Evolutionary conservation across 1,139 yeast genomes (phyloP), one percentile per base, ranked within the genome.

Genomic region (Hemisphaericaspora subhashii): DNA sequence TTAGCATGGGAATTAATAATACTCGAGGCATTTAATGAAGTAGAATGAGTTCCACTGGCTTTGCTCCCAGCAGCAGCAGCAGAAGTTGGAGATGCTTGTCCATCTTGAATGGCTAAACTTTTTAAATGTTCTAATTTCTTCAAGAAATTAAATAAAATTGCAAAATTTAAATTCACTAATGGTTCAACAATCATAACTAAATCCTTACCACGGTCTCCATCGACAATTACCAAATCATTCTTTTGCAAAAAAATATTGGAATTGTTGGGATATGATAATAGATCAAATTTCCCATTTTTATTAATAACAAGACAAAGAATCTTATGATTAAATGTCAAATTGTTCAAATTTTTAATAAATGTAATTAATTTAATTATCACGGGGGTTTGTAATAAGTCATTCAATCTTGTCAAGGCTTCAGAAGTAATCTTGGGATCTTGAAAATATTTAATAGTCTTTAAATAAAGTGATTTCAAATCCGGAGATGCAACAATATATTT

Each of bases 71-170:
- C 12, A 50, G 15, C 42, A 40, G 16, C 45, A 46, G 31, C 41
- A 40, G 31, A 16, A 10, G 10, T 15, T 17, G 32, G 23, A 4
- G 23, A 14, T 17, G 29, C 2, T 17, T 52, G 48, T 29, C 50
- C 52, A 46, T 64, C 70, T 26, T 51, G 47, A 39, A 68, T 66
- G 9, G 86, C 83, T 53, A 85, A 79, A 42, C 89, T 84, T 57
- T 86, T 86, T 46, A 83, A 72, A 57, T 86, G 94, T 52, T 86
- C 86, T 53, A 83, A 77, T 57, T 85, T 84, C 59, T 83, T 84
- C 54, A 85, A 64, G 52, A 86, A 84, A 60, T 89, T 89, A 57
- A 92, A 78, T 46, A 86, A 73, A 27, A 87, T 79, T 1, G 95
- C 97, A 52, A 68, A 62, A 43, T 70, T 65, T 42, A 72, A 60